These are phyloP conservation scores for Craspedostauros australis DNA, from an alignment of 108 stramenopile species.

Conservation along the genomic window DNA sequence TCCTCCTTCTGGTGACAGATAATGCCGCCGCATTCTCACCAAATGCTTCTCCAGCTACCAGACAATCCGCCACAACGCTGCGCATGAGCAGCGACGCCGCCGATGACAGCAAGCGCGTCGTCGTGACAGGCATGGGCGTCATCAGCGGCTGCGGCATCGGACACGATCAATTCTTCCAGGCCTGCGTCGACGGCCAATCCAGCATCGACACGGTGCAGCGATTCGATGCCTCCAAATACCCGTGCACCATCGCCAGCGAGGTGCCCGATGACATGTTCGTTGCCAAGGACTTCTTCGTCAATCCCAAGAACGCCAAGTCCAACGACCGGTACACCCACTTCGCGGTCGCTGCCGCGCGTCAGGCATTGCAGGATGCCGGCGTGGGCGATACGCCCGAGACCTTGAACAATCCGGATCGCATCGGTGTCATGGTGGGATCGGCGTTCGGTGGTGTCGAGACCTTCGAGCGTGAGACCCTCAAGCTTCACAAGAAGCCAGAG, in stretches of 20 bases:
- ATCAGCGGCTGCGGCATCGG: slow-evolving; percentile 87
- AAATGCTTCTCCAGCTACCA: not conserved
- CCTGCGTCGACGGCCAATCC: slow-evolving; percentile 70
- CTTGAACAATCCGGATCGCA: slow-evolving; percentile 58
- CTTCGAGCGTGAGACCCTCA: slow-evolving; percentile 87
- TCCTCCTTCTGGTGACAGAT: not conserved
- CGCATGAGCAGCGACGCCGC: slow-evolving; percentile 7
- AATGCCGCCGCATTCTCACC: slow-evolving; percentile 7
- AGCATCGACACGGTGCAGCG: slow-evolving; percentile 60
- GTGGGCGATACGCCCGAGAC: slow-evolving; percentile 79
- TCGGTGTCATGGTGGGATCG: slow-evolving; percentile 91
- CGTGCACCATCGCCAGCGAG: slow-evolving; percentile 85
- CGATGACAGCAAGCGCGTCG: slow-evolving; percentile 49
- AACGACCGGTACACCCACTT: slow-evolving; percentile 97
- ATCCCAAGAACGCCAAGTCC: slow-evolving; percentile 83
- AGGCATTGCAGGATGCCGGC: slow-evolving; percentile 82
- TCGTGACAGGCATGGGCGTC: slow-evolving; percentile 92
- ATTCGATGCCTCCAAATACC: slow-evolving; percentile 77
- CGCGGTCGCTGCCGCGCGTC: slow-evolving; percentile 85
- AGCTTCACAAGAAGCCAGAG: slow-evolving; percentile 75
- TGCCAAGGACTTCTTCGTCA: slow-evolving; percentile 73
- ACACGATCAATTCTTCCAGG: slow-evolving; percentile 76
- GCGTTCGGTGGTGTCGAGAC: slow-evolving; percentile 96
- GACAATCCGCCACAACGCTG: slow-evolving; percentile 6
- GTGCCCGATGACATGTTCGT: slow-evolving; percentile 86